Conservation (phyloP, 179 eudicot species). For the Corrigiola litoralis region DNA sequence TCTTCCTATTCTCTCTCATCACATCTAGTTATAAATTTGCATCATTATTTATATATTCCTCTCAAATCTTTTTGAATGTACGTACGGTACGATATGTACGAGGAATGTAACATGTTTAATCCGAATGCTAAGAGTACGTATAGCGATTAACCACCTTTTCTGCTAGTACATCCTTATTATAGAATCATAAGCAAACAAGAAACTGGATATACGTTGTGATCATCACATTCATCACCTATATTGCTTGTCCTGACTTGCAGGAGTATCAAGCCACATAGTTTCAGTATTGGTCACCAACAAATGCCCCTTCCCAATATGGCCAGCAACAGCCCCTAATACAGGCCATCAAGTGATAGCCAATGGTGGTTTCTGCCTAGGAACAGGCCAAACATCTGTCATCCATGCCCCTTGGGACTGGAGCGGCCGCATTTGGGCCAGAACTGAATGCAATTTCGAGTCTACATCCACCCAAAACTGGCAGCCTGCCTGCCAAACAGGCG, state of each 20-base stretch:
- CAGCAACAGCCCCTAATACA: constrained; percentile 62
- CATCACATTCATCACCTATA: too few relatives aligned
- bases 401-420: constrained; percentile 63
- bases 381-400: constrained; percentile 29
- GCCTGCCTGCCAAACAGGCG: constrained; percentile 65
- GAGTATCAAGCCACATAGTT: constrained; percentile 32
- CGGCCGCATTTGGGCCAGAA: constrained; percentile 79
- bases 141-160: too few relatives aligned
- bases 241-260: constrained; percentile 15
- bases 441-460: constrained; percentile 47
- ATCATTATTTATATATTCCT: too few relatives aligned
- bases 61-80: too few relatives aligned
- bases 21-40: neutral
- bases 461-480: constrained; percentile 6
- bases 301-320: constrained; percentile 81
- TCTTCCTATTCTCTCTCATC: neutral
- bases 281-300: constrained; percentile 49
- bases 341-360: constrained; percentile 60
- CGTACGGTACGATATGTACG: too few relatives aligned
- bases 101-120: too few relatives aligned
- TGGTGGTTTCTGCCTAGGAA: constrained; percentile 59
- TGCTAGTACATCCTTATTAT: too few relatives aligned
- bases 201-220: too few relatives aligned
- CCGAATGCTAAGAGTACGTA: too few relatives aligned
- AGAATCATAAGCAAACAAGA: too few relatives aligned